phyloP scores from a whole-genome alignment of 352 stramenopile genomes.

The Plasmopara muralis region DNA sequence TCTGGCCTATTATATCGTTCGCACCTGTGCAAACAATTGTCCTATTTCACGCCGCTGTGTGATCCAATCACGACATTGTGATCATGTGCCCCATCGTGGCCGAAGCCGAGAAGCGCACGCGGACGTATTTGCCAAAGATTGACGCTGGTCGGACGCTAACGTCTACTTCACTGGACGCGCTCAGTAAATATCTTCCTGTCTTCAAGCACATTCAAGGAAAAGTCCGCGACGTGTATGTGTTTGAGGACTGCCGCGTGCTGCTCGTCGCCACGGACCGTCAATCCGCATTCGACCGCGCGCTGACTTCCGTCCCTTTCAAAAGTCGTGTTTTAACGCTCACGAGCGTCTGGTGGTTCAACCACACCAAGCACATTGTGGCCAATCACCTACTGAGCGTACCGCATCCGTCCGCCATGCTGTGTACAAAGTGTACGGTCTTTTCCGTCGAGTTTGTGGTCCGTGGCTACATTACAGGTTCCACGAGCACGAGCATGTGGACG shows the following conservation, averaged over 20 bases:
- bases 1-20: no score
- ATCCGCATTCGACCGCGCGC: slow-evolving; percentile 96
- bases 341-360: slow-evolving; percentile 94
- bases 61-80: neutral
- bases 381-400: slow-evolving; percentile 96
- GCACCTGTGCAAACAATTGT: no score
- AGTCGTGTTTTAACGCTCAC: slow-evolving; percentile 96
- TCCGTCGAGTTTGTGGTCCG: slow-evolving; percentile 99
- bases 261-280: slow-evolving; percentile 98
- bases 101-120: slow-evolving; percentile 60
- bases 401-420: slow-evolving; percentile 94
- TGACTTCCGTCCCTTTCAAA: slow-evolving; percentile 96
- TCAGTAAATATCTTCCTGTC: slow-evolving; percentile 28
- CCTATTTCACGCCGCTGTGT: no score
- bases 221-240: slow-evolving; percentile 91
- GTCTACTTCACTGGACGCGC: slow-evolving; percentile 42
- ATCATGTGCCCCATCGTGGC: slow-evolving; percentile 38
- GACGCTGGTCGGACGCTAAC: slow-evolving; percentile 37
- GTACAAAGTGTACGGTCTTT: slow-evolving; percentile 94
- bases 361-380: slow-evolving; percentile 93
- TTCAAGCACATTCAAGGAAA: slow-evolving; percentile 75
- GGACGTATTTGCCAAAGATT: slow-evolving; percentile 61
- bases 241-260: slow-evolving; percentile 74
- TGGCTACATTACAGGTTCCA: slow-evolving; percentile 95
- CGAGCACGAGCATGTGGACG: slow-evolving; percentile 98